phyloP scores from a whole-genome alignment of 371 early-diverging fungal species.

The Actinomortierella wolfii region DNA sequence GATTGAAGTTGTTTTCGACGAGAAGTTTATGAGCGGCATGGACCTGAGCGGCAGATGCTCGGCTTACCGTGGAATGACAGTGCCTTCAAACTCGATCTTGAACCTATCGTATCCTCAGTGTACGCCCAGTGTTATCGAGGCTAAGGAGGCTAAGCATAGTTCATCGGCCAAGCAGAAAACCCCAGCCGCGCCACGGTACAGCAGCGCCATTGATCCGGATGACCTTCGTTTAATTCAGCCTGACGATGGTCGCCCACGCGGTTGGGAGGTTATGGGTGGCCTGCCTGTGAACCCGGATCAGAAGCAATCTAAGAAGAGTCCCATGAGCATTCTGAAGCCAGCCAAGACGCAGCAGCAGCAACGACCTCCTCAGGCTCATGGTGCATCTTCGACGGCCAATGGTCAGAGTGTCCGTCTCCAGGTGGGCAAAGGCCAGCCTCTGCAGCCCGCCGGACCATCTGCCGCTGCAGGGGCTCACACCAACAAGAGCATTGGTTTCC shows the following conservation, averaged over 20 bases:
- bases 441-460: too few relatives aligned
- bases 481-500: constrained; percentile 41
- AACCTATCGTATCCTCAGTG: constrained; percentile 63
- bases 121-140: constrained; percentile 16
- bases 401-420: neutral
- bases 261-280: constrained; percentile 44
- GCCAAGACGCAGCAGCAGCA: constrained; percentile 1
- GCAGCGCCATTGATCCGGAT: constrained; percentile 20
- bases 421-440: too few relatives aligned
- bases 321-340: constrained; percentile 11
- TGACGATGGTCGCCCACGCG: constrained; percentile 18
- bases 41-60: constrained; percentile 80
- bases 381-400: constrained; percentile 5
- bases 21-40: constrained; percentile 77
- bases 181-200: constrained; percentile 9
- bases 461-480: too few relatives aligned
- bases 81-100: constrained; percentile 61
- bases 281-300: constrained; percentile 17
- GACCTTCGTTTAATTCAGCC: constrained; percentile 17
- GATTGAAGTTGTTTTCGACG: constrained; percentile 89
- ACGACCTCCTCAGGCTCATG: constrained; percentile 4
- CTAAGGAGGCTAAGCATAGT: constrained; percentile 1
- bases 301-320: constrained; percentile 17
- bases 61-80: constrained; percentile 66
- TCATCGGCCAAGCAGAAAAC: neutral